phyloP scores from a whole-genome alignment of 164 flowering plant species.

The Nymphaea thermarum region DNA sequence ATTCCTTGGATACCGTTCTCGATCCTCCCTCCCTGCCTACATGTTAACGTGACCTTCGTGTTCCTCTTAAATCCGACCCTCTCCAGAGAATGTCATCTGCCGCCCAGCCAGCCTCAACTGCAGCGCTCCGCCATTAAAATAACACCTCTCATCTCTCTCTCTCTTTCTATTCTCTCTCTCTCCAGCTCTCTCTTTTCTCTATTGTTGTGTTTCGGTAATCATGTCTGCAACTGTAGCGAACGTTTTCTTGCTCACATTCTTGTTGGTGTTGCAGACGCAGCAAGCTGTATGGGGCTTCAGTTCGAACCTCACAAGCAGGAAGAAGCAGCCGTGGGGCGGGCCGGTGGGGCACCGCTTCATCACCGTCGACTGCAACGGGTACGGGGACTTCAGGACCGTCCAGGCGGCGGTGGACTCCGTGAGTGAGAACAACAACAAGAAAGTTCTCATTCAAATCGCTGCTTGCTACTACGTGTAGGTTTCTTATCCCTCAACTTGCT shows the following conservation, averaged over 20 bases:
- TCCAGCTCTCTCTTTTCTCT: neutral
- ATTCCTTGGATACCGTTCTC: neutral
- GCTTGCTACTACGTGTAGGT: slow-evolving; percentile 69
- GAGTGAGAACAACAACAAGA: slow-evolving; percentile 38
- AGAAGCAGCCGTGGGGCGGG: slow-evolving; percentile 43
- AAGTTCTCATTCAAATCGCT: slow-evolving; percentile 41
- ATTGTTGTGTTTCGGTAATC: neutral
- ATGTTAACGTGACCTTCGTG: neutral
- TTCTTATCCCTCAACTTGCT: neutral
- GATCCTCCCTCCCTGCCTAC: neutral
- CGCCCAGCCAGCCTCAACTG: neutral
- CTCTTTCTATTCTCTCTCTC: neutral
- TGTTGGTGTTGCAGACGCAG: neutral
- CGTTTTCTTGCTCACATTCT: neutral
- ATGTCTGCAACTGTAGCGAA: neutral
- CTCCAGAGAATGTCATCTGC: neutral
- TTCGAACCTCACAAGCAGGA: slow-evolving; percentile 7
- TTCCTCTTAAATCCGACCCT: neutral
- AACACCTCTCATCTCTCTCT: no score
- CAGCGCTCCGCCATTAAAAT: neutral
- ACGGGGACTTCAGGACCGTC: slow-evolving; percentile 54
- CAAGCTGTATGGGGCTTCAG: neutral
- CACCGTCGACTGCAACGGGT: slow-evolving; percentile 45
- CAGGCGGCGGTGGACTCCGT: slow-evolving; percentile 74
- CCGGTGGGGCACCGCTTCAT: slow-evolving; percentile 50